Evolutionary conservation across 169 alveolate species (phyloP).

Genomic region (Hepatocystis sp.): DNA sequence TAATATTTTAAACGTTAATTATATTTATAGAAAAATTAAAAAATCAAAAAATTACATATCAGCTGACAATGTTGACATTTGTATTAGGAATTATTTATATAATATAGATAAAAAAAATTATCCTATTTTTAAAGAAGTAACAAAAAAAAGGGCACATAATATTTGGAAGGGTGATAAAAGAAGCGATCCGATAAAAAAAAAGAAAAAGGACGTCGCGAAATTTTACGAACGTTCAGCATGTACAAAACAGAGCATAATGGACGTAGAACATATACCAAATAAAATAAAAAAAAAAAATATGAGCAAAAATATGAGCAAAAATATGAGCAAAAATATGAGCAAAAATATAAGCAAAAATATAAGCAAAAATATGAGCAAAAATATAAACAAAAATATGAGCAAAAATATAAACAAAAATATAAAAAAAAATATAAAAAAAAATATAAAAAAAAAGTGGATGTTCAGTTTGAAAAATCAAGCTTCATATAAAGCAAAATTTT

Average conservation of each 20-base stretch:
- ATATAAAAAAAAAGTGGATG: too few species aligned
- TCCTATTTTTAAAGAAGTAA: conserved; percentile 17
- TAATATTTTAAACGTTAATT: conserved; percentile 1
- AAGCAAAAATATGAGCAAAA: too few species aligned
- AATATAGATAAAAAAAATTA: conserved; percentile 24
- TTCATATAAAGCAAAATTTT: too few species aligned
- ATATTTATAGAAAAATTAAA: conserved; percentile 15
- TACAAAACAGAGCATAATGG: neutral
- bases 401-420: too few species aligned
- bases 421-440: too few species aligned
- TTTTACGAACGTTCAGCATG: conserved; percentile 13
- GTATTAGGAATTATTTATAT: conserved; percentile 54
- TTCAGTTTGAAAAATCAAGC: too few species aligned
- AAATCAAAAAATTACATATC: conserved; percentile 38
- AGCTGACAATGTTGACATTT: conserved; percentile 5
- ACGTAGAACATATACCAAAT: neutral
- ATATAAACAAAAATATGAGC: too few species aligned
- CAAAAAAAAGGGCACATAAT: neutral
- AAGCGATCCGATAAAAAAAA: neutral
- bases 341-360: neutral
- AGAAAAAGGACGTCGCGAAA: neutral
- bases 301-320: neutral
- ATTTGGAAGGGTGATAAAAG: neutral
- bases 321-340: neutral
- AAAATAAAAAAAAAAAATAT: conserved; percentile 4